Evolutionary conservation across 768 basidiomycete genomes (phyloP), one percentile per base, ranked within the genome.

Genomic region (Hygrocybe coccinea): DNA sequence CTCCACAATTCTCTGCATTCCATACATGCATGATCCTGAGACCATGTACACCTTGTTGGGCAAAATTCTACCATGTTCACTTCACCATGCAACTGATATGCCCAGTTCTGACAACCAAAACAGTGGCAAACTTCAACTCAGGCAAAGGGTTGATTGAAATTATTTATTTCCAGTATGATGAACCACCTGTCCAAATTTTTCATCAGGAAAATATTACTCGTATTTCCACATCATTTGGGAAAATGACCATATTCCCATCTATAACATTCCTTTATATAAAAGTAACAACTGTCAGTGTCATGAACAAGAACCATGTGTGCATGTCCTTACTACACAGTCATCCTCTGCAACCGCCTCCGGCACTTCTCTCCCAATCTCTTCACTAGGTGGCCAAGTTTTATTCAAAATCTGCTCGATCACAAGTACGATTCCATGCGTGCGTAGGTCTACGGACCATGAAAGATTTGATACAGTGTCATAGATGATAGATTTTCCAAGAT

Each of bases 401-500:
- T 72, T 76, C 50, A 95, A 73, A 17, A 95, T 57, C 52, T 78
- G 78, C 55, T 93, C 87, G 60, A 95, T 89, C 43, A 95, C 79
- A 49, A 74, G 82, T 24, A 84, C 82, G 60, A 97, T 94, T 3
- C 82, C 77, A 61, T 97, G 94, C 2, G 76, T 88, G 22, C 90
- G 82, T 41, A 97, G 67, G 65, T 93, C 84, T 24, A 92, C 91
- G 1, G 82, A 58, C 95, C 95, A 99, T 3, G 86, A 84, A 3
- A 87, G 75, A 62, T 91, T 84, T 2, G 84, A 81, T 17, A 97
- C 92, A 0, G 95, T 95, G 66, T 99, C 95, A 69, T 95, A 98
- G 43, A 95, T 67, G 60, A 97, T 90, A 2, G 85, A 81, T 66
- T 81, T 80, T 10, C 95, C 95, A 1, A 89, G 79, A 67, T 95